Conservation (phyloP, 306 rosid genomes). For the Rosa multiflora region DNA sequence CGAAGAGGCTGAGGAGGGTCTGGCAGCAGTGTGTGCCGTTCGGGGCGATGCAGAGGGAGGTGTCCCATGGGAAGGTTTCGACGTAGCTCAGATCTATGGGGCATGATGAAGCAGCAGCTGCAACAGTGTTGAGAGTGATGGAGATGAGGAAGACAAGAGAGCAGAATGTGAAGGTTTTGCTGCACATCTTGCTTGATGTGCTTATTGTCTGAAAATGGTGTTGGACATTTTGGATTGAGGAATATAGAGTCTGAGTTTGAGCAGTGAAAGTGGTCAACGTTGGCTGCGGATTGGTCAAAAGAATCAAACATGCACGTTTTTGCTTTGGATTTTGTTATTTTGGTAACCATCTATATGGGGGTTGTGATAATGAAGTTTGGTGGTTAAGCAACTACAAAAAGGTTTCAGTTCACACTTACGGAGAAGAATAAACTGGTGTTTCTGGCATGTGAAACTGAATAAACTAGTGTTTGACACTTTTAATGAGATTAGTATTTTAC, state of each 20-base stretch:
- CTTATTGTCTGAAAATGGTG: neutral
- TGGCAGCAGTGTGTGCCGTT: conserved; percentile 53
- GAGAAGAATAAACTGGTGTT: neutral
- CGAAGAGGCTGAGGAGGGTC: conserved; percentile 57
- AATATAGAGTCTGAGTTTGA: neutral
- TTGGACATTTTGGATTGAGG: neutral
- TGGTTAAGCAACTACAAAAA: neutral
- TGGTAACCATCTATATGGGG: neutral
- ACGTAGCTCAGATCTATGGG: conserved; percentile 76
- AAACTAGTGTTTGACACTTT: neutral
- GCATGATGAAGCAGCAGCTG: conserved; percentile 38
- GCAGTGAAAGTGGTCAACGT: neutral
- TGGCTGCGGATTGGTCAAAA: conserved; percentile 9
- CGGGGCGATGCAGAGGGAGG: conserved; percentile 46
- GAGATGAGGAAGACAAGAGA: conserved; percentile 12
- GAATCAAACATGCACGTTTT: conserved; percentile 8
- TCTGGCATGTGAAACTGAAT: neutral
- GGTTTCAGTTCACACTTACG: neutral
- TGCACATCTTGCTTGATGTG: conserved; percentile 1
- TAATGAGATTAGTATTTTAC: neutral
- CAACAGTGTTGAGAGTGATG: conserved; percentile 5
- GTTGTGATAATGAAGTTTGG: neutral
- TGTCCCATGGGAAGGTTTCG: conserved; percentile 69
- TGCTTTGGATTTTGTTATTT: neutral
- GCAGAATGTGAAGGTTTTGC: conserved; percentile 12